phyloP scores from a whole-genome alignment of 2,329 filamentous ascomycete genomes.

The Lasiodiplodia citricola region DNA sequence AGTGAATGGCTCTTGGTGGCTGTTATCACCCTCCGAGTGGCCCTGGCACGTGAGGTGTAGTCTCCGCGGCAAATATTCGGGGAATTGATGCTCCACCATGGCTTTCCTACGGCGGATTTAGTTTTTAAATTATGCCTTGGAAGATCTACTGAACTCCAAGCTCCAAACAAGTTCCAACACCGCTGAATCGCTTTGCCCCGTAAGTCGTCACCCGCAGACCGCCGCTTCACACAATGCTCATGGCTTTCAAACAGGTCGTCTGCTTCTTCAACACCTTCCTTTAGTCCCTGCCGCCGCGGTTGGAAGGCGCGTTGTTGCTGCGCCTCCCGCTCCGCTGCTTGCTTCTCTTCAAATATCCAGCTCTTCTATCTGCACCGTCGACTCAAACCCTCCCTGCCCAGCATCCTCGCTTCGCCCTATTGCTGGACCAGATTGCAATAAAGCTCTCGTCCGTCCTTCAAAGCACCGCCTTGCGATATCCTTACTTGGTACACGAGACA shows the following conservation, averaged over 20 bases:
- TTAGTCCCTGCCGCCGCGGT: background rate
- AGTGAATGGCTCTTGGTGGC: background rate
- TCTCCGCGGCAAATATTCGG: background rate
- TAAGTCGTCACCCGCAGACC: background rate
- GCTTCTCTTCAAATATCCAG: background rate
- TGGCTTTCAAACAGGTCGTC: background rate
- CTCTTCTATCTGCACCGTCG: background rate
- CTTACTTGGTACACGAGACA: background rate
- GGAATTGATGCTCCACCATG: background rate
- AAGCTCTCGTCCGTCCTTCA: background rate
- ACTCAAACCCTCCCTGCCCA: background rate
- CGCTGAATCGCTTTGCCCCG: conserved; percentile 1
- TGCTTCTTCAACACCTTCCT: background rate
- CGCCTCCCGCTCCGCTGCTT: background rate
- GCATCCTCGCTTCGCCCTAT: background rate
- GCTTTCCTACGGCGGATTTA: background rate
- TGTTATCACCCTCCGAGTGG: background rate
- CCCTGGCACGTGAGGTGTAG: background rate
- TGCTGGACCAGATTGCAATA: background rate
- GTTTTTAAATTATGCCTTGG: background rate
- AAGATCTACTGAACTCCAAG: background rate
- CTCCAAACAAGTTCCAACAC: background rate
- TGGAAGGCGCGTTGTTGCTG: background rate
- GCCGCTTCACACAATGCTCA: background rate
- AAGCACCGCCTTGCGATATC: background rate